Conservation (phyloP, 2,329 filamentous ascomycete genomes). For the Colletotrichum sp. region DNA sequence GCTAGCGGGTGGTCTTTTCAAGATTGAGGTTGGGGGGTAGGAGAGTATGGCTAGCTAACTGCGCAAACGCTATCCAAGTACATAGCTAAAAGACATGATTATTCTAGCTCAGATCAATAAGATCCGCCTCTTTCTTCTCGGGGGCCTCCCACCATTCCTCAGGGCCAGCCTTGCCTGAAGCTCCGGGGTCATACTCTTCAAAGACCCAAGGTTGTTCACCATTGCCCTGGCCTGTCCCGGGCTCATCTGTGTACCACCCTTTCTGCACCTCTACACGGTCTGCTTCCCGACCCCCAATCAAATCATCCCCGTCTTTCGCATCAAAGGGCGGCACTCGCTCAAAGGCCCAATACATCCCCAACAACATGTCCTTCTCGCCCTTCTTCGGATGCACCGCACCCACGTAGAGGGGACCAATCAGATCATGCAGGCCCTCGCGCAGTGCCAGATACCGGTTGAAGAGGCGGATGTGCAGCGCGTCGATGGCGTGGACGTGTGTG, state of each 20-base stretch:
- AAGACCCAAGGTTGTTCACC: not conserved
- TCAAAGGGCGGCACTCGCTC: not conserved
- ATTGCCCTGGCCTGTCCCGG: accelerated
- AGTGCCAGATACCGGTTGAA: not conserved
- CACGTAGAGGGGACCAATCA: not conserved
- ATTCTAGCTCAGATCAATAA: not conserved
- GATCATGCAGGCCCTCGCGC: not conserved
- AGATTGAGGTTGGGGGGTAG: not conserved
- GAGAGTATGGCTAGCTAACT: not conserved
- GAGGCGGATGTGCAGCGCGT: not conserved
- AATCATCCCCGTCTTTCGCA: not conserved
- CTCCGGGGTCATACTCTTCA: not conserved
- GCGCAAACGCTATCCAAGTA: no score
- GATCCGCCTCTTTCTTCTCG: not conserved
- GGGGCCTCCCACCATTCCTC: not conserved
- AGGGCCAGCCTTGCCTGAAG: not conserved
- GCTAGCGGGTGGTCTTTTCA: not conserved
- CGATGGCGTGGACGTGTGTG: not conserved
- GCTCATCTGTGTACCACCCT: accelerated
- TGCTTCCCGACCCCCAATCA: accelerated
- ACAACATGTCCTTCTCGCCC: not conserved
- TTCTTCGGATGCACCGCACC: not conserved
- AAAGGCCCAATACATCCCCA: not conserved
- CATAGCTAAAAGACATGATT: no score
- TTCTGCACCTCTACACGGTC: not conserved